Conservation (phyloP, 192 early-diverging fungal genomes). For the Pilobolus umbonatus region DNA sequence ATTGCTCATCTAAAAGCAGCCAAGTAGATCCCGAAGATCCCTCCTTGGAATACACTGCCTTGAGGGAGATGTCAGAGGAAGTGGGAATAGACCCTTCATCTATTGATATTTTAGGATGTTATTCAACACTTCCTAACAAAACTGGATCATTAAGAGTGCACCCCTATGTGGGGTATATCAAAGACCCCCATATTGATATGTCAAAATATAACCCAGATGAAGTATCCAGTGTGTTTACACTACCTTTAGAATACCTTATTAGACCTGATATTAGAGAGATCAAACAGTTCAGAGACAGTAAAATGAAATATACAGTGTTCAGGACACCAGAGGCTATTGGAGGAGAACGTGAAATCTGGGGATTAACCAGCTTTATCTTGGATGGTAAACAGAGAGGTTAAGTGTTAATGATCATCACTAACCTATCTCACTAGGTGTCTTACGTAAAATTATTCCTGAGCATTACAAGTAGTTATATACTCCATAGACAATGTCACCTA, state of each 20-base stretch:
- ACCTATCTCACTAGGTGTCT: constrained; percentile 1
- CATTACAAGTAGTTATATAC: background rate
- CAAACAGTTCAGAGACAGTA: constrained; percentile 49
- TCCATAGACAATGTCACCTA: too few species aligned
- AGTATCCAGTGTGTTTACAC: constrained; percentile 61
- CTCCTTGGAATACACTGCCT: constrained; percentile 55
- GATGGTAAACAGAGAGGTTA: constrained; percentile 37
- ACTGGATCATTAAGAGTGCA: constrained; percentile 51
- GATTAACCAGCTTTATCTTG: constrained; percentile 77
- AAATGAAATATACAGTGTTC: constrained; percentile 57
- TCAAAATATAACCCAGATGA: constrained; percentile 59
- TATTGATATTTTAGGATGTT: constrained; percentile 58
- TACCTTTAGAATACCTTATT: constrained; percentile 64
- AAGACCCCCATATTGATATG: constrained; percentile 37
- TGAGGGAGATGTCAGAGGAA: constrained; percentile 83
- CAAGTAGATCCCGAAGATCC: constrained; percentile 50
- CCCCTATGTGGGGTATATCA: constrained; percentile 56
- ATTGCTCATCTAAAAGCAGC: background rate
- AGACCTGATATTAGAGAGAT: constrained; percentile 35
- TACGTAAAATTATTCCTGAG: constrained; percentile 15
- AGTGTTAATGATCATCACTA: background rate
- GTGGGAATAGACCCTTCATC: constrained; percentile 43
- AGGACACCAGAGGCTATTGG: constrained; percentile 35
- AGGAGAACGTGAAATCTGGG: constrained; percentile 61
- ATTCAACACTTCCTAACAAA: constrained; percentile 59